phyloP scores from a whole-genome alignment of 768 basidiomycete species.

The Lentinula raphanica region DNA sequence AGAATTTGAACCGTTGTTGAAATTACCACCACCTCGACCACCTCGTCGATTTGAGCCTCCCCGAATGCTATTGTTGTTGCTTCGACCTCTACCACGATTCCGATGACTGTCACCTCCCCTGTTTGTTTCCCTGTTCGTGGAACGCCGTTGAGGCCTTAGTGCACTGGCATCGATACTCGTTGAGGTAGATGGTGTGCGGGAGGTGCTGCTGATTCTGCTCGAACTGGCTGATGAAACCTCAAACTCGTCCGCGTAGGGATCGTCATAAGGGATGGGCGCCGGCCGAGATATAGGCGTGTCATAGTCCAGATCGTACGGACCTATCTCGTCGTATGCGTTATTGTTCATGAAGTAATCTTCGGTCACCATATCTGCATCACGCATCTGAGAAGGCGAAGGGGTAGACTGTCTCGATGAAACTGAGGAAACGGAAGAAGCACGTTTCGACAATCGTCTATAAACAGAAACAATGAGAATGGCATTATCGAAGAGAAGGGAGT shows the following conservation, averaged over 20 bases:
- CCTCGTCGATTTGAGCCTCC: background rate
- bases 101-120: slow-evolving; percentile 14
- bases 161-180: background rate
- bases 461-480: background rate
- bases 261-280: slow-evolving; percentile 65
- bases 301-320: slow-evolving; percentile 66
- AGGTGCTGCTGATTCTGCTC: background rate
- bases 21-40: background rate
- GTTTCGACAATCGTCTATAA: slow-evolving; percentile 48
- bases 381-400: slow-evolving; percentile 47
- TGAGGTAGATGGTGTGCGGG: background rate
- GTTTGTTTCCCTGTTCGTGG: slow-evolving; percentile 20
- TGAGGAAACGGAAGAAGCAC: slow-evolving; percentile 40
- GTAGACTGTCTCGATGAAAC: slow-evolving; percentile 52
- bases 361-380: slow-evolving; percentile 47
- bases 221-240: slow-evolving; percentile 21
- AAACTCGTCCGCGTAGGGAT: slow-evolving; percentile 61
- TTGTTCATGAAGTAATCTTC: slow-evolving; percentile 40
- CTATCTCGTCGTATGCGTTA: slow-evolving; percentile 62
- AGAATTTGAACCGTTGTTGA: background rate
- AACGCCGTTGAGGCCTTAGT: slow-evolving; percentile 3
- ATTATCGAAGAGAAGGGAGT: slow-evolving; percentile 9
- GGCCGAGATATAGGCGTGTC: slow-evolving; percentile 54
- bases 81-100: slow-evolving; percentile 25
- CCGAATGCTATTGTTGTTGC: slow-evolving; percentile 14